These are phyloP conservation scores for Tylopilus cervinicoccineus DNA, from an alignment of 768 basidiomycete species.

Conservation along the genomic window DNA sequence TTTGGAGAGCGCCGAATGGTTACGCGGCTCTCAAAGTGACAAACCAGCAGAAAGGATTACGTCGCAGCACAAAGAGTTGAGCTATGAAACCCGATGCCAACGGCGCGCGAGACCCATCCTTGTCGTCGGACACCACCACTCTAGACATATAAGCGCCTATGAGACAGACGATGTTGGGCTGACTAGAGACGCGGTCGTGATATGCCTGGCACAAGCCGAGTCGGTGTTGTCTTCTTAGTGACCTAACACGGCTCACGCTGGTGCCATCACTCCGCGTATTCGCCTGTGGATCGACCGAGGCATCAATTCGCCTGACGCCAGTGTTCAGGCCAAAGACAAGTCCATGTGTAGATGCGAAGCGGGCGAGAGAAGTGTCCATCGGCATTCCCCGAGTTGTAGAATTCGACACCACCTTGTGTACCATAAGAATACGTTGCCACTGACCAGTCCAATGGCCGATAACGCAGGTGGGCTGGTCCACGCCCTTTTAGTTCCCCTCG, in stretches of 20 bases:
- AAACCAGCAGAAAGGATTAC: conserved; percentile 19
- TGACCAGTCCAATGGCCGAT: conserved; percentile 31
- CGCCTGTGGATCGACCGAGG: conserved; percentile 14
- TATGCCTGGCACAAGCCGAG: conserved; percentile 8
- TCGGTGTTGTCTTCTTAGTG: not conserved
- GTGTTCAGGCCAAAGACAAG: too few species aligned
- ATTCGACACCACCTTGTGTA: too few species aligned
- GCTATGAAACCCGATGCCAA: conserved; percentile 21
- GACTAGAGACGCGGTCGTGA: conserved; percentile 16
- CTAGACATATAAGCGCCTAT: conserved; percentile 24
- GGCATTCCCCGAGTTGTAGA: too few species aligned
- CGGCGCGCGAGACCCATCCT: conserved; percentile 6
- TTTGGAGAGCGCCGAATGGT: conserved; percentile 23
- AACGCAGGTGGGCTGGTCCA: conserved; percentile 40
- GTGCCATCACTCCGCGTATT: conserved; percentile 15
- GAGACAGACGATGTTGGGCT: conserved; percentile 22
- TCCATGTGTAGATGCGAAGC: too few species aligned
- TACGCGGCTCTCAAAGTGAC: not conserved
- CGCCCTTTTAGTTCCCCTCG: not conserved
- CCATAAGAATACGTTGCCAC: not conserved
- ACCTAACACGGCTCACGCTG: conserved; percentile 5
- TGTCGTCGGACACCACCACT: conserved; percentile 12
- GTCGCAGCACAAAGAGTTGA: conserved; percentile 11
- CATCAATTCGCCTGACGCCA: conserved; percentile 13
- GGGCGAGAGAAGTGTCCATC: too few species aligned